Base-by-base conservation (phyloP, 345 rosid species). In the Citrus cavaleriei region DNA sequence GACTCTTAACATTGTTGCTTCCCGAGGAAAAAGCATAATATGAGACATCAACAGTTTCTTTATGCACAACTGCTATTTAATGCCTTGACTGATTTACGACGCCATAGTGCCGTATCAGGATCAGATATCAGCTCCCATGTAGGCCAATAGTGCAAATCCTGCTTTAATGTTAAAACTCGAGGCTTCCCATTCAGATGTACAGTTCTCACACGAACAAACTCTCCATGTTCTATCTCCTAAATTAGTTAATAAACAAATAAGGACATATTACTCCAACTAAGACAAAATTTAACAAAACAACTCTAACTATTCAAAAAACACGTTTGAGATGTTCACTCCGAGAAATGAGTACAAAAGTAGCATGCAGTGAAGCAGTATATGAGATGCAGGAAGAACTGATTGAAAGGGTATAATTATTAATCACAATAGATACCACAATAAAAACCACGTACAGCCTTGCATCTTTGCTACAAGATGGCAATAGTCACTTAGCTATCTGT, bases 91-190 rank as follows among this genome's bases (percentile, higher is more conserved):
- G 80, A 82, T 35, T 82, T 37, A 76, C 97, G 89, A 25, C 85
- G 88, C 99, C 99, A 96, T 70, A 87, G 82, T 75, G 94, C 92
- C 30, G 87, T 83, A 69, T 83, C 88, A 7, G 98, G 93, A 73
- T 96, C 93, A 73, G 94, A 96, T 77, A 90, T 89, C 80, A 92
- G 83, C 85, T 91, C 95, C 98, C 98, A 94, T 18, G 97, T 91
- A 24, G 97, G 97, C 99, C 97, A 96, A 75, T 96, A 94, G 82
- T 94, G 98, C 66, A 96, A 86, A 87, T 94, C 99, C 80, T 96
- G 97, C 88, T 96, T 96, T 79, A 96, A 78, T 13, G 98, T 91
- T 69, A 93, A 71, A 25, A 96, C 97, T 71, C 95, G 88, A 57
- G 99, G 99, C 88, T 93, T 93, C 78, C 97, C 98, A 73, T 90